Conservation (phyloP, 164 flowering plant species). For the Umbilicus rupestris region DNA sequence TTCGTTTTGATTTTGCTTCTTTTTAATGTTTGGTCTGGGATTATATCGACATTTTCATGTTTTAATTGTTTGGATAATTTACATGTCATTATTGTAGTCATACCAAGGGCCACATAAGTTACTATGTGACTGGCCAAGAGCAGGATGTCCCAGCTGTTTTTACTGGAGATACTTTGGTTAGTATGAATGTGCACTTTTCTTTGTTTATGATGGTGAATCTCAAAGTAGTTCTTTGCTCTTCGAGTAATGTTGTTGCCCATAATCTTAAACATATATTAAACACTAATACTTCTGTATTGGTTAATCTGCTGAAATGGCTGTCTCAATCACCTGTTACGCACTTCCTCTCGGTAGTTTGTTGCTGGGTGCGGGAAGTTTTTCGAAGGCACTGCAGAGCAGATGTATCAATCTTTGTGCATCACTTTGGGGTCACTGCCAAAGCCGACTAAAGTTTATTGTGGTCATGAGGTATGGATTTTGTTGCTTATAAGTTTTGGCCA, state of each 20-base stretch:
- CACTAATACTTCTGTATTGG: too few relatives aligned
- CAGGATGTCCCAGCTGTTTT: slow-evolving; percentile 79
- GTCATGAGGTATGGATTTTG: slow-evolving; percentile 78
- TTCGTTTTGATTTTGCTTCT: background rate
- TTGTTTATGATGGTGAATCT: background rate
- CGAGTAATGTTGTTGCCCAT: too few relatives aligned
- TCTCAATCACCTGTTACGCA: background rate
- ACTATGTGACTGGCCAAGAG: slow-evolving; percentile 63
- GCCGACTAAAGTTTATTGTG: slow-evolving; percentile 87
- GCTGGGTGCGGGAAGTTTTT: slow-evolving; percentile 95
- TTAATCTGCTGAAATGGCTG: background rate
- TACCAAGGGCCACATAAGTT: slow-evolving; percentile 88
- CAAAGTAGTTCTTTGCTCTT: too few relatives aligned
- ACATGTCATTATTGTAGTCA: slow-evolving; percentile 42
- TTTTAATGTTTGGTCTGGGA: background rate
- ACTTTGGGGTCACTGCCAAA: slow-evolving; percentile 79
- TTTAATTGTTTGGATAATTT: background rate
- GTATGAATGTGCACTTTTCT: background rate
- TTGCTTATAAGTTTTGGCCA: background rate
- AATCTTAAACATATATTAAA: too few relatives aligned
- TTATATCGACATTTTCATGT: background rate
- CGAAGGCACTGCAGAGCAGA: slow-evolving; percentile 94
- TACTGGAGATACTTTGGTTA: slow-evolving; percentile 93
- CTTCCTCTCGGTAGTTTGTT: slow-evolving; percentile 41
- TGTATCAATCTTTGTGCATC: slow-evolving; percentile 88